Base-by-base conservation (phyloP, 1,139 yeast genomes). In the Arxiozyma slooffiae region DNA sequence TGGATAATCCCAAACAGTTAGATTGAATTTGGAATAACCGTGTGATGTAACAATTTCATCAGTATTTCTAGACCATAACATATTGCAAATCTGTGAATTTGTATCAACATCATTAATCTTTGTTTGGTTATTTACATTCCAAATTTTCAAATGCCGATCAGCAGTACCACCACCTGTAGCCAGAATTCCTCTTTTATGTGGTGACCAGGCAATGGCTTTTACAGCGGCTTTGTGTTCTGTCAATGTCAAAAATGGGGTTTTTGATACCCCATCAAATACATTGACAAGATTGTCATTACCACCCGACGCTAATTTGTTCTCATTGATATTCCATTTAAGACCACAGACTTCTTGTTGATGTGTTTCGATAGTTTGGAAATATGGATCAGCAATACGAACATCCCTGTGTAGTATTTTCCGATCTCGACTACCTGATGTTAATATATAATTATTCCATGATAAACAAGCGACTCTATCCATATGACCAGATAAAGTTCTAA, bases 111-210 rank as follows among this genome's bases (percentile, higher is more conserved):
- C 94, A 59, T 81, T 78, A 18, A 87, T 66, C 53, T 83, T 77
- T 36, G 75, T 68, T 0, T 97, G 97, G 8, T 86, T 86, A 47
- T 82, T 69, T 0, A 96, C 86, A 66, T 89, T 90, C 98, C 98
- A 92, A 23, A 90, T 82, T 66, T 92, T 85, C 59, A 94, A 83
- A 34, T 85, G 78, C 52, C 92, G 80, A 67, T 92, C 99, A 1
- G 95, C 94, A 0, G 97, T 89, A 23, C 99, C 99, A 24, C 98
- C 99, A 7, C 98, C 99, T 2, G 94, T 81, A 0, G 97, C 97
- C 50, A 92, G 69, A 4, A 90, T 77, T 0, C 97, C 97, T 52
- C 97, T 74, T 63, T 88, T 96, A 64, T 92, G 97, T 0, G 98
- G 97, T 0, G 95, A 86, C 99, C 99, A 92, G 1, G 96, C 87